Conservation (phyloP, 176 grass and related monocot species). For the Carex scoparia region DNA sequence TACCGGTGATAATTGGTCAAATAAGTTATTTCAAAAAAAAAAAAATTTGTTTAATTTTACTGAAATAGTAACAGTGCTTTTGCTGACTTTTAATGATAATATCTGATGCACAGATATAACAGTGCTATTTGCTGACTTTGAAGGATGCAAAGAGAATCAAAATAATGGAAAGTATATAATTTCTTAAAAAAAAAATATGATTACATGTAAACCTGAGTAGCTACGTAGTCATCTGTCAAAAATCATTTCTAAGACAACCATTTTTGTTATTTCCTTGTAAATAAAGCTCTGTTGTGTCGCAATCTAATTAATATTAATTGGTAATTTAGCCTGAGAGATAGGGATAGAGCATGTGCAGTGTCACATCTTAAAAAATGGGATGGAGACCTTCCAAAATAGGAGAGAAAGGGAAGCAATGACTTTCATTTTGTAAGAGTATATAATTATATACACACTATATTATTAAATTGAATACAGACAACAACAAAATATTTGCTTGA, state of each 20-base stretch:
- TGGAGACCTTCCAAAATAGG: neutral
- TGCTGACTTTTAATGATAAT: neutral
- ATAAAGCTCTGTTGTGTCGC: neutral
- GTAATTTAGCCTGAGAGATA: neutral
- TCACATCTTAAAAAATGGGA: conserved; percentile 10
- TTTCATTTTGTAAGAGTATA: too few relatives aligned
- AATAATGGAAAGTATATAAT: neutral
- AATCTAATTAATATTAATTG: conserved; percentile 13
- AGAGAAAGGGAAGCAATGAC: too few relatives aligned
- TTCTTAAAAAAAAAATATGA: neutral
- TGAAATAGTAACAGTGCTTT: neutral
- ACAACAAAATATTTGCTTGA: neutral
- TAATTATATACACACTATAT: neutral
- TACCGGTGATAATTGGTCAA: neutral
- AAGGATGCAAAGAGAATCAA: neutral
- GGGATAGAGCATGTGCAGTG: conserved; percentile 16
- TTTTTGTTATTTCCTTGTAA: conserved; percentile 8
- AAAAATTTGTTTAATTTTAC: neutral
- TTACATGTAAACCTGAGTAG: neutral
- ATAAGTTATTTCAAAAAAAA: neutral
- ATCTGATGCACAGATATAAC: neutral
- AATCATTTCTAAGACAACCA: neutral
- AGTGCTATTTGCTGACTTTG: neutral
- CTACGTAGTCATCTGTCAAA: conserved; percentile 13
- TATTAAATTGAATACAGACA: neutral